These are phyloP conservation scores for Lachancea lanzarotensis DNA, from an alignment of 805 yeast genomes.

Conservation along the genomic window DNA sequence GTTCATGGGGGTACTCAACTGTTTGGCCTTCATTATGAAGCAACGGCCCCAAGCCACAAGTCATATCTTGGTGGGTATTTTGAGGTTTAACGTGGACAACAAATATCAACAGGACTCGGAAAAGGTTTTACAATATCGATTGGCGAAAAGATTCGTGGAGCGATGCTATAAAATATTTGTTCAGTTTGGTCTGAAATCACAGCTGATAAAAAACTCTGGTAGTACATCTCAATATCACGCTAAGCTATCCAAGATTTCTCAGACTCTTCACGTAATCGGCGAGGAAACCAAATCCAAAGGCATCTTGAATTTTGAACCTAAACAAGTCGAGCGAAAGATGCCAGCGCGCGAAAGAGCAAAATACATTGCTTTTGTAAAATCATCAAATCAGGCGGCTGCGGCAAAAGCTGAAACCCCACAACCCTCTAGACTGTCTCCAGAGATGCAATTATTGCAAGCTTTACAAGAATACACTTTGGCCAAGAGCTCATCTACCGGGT, in stretches of 20 bases:
- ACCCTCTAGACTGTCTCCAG: slow-evolving; percentile 10
- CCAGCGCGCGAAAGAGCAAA: slow-evolving; percentile 20
- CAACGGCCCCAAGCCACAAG: slow-evolving; percentile 54
- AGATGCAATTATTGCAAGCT: slow-evolving; percentile 13
- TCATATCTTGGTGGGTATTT: slow-evolving; percentile 51
- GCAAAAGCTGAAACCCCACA: slow-evolving; percentile 1
- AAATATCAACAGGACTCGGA: slow-evolving; percentile 43
- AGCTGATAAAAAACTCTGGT: slow-evolving; percentile 26
- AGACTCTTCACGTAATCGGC: slow-evolving; percentile 30
- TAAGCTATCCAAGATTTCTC: slow-evolving; percentile 30
- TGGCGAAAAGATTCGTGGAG: slow-evolving; percentile 57
- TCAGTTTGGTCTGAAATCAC: slow-evolving; percentile 36
- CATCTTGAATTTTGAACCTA: slow-evolving; percentile 23
- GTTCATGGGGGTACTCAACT: slow-evolving; percentile 63
- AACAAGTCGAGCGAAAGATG: slow-evolving; percentile 23
- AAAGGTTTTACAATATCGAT: slow-evolving; percentile 39
- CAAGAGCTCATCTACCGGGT: slow-evolving; percentile 19
- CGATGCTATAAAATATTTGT: slow-evolving; percentile 45
- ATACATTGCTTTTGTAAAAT: slow-evolving; percentile 10
- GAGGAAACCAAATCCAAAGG: slow-evolving; percentile 34
- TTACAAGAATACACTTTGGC: slow-evolving; percentile 27
- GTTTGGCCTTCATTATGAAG: slow-evolving; percentile 55
- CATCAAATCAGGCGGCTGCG: slow-evolving; percentile 4
- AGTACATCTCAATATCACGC: slow-evolving; percentile 20
- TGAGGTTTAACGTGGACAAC: slow-evolving; percentile 54